These are phyloP conservation scores for Crithidia acanthocephali DNA, from an alignment of 208 protist species.

Conservation along the genomic window DNA sequence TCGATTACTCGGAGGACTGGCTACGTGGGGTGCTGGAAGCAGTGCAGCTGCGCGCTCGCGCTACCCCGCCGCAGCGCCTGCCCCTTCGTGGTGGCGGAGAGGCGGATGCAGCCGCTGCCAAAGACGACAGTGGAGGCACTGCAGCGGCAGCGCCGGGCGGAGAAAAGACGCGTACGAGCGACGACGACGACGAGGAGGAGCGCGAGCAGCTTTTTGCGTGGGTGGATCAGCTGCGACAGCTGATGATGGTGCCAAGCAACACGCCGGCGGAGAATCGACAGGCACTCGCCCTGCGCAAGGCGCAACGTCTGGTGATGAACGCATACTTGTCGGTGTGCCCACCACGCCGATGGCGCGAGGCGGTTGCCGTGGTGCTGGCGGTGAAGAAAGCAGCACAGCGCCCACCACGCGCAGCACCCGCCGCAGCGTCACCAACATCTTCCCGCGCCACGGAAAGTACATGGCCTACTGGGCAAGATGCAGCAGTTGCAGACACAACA, in stretches of 20 bases:
- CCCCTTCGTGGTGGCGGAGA: background rate
- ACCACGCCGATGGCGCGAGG: conserved; percentile 37
- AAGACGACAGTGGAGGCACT: background rate
- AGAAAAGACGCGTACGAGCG: too few species aligned
- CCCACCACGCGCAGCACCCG: too few species aligned
- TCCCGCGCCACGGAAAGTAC: too few species aligned
- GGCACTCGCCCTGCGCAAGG: conserved; percentile 1
- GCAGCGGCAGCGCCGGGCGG: too few species aligned
- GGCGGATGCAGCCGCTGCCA: background rate
- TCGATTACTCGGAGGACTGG: conserved; percentile 18
- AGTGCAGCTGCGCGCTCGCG: conserved; percentile 16
- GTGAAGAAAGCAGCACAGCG: conserved; percentile 8
- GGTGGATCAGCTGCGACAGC: conserved; percentile 24
- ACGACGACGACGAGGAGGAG: background rate
- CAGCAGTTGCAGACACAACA: too few species aligned
- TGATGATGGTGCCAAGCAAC: background rate
- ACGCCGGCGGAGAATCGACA: background rate
- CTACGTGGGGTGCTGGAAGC: conserved; percentile 35
- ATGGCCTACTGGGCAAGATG: too few species aligned
- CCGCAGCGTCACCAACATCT: background rate
- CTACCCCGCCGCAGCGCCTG: background rate
- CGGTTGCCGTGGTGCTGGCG: conserved; percentile 23
- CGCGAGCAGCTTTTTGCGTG: conserved; percentile 19
- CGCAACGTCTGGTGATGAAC: conserved; percentile 34
- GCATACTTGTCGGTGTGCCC: conserved; percentile 40